Base-by-base conservation (phyloP, 768 basidiomycete genomes). In the Xerocomellus amylosporus region DNA sequence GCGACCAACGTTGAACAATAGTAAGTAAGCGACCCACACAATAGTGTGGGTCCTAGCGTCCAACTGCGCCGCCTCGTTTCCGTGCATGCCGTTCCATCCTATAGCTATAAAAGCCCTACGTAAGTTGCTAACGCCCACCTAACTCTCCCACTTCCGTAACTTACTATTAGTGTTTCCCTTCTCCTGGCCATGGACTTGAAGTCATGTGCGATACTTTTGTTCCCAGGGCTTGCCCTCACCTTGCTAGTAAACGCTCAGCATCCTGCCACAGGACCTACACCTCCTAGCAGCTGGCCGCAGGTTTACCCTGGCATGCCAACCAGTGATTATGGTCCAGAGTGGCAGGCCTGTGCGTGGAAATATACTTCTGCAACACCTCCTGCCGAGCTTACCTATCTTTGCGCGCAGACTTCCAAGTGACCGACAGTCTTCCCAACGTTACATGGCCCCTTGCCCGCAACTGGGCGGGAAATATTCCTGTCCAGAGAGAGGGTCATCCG, bases 391-490 rank as follows among this genome's bases (percentile, higher is more conserved):
- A 57, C 52, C 30, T 3, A 10, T 8, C 37, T n/a, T 8, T 40
- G 28, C 31, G 7, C 40, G 12, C 55, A 87, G 85, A 87, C 64
- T 87, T 84, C 55, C 71, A 77, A 58, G 85, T 87, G 20, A 84
- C 79, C 1, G 58, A 72, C 14, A 64, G 64, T 31, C 75, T 87
- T 14, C 85, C 86, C 12, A 85, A 86, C 59, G 71, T 86, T n/a
- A 81, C 83, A 0, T 85, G 83, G 64, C 62, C 71, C 40, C 62
- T 75, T 9, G 71, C 76, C 30, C 77, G 77, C n/a, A 80, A 75
- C 61, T 87, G 74, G 62, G 84, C 86, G 1, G 86, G 86, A 49
- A 87, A 86, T 53, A 74, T 87, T 49, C 77, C 78, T 28, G 85
- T 87, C 4, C 74, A 82, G 56, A 77, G 85, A 46, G 67, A 71